phyloP scores from a whole-genome alignment of 176 grass and related monocot genomes.

The Raddia guianensis region DNA sequence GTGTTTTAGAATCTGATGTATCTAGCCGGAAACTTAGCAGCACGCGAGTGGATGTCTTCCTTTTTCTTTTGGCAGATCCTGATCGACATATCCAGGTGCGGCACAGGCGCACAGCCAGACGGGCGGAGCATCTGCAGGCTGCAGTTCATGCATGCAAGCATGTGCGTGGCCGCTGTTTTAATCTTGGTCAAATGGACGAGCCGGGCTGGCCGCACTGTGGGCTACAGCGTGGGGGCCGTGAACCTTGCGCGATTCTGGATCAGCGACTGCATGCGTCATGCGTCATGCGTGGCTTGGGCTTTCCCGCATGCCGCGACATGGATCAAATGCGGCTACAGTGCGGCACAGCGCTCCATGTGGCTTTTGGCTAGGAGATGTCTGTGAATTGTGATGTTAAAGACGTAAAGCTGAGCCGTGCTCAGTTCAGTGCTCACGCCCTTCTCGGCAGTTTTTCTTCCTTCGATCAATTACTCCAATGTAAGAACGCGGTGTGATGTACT shows the following conservation, averaged over 20 bases:
- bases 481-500: no score
- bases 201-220: conserved; percentile 30
- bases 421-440: neutral
- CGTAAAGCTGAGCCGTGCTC: neutral
- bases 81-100: conserved; percentile 31
- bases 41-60: neutral
- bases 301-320: no score
- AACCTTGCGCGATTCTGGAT: conserved; percentile 1
- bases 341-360: conserved; percentile 4
- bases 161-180: conserved; percentile 34
- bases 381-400: neutral
- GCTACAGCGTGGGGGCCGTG: conserved; percentile 24
- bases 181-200: conserved; percentile 38
- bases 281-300: neutral
- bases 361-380: neutral
- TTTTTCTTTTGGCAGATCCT: neutral
- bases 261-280: neutral
- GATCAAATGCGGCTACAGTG: no score
- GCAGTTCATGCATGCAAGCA: conserved; percentile 1
- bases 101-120: conserved; percentile 29
- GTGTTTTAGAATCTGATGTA: no score
- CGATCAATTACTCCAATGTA: no score
- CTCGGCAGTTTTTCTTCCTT: neutral
- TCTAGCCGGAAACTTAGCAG: neutral
- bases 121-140: neutral